Conservation (phyloP, 208 protist species). For the Acanthamoeba culbertsoni region DNA sequence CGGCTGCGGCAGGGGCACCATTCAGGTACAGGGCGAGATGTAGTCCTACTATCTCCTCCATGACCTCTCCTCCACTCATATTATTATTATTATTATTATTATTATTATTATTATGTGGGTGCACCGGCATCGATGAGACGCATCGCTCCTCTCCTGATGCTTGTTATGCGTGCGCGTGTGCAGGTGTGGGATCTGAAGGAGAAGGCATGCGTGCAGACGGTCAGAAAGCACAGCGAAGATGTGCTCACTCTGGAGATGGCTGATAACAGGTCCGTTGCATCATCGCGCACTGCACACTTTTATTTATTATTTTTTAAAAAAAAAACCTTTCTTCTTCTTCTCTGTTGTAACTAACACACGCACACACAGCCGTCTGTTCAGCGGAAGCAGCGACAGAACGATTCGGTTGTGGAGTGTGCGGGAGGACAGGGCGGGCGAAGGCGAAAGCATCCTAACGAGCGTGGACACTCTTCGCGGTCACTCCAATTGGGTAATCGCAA, state of each 20-base stretch:
- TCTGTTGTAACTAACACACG: background rate
- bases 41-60: too few species aligned
- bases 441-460: background rate
- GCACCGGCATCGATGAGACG: too few species aligned
- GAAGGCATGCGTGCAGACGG: background rate
- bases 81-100: too few species aligned
- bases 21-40: slow-evolving; percentile 8
- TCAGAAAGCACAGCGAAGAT: slow-evolving; percentile 30
- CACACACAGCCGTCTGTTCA: background rate
- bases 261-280: background rate
- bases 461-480: background rate
- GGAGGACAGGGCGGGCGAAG: background rate
- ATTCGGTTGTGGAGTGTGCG: slow-evolving; percentile 3
- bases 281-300: background rate
- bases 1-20: background rate
- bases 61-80: too few species aligned
- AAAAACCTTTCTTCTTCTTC: background rate
- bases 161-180: too few species aligned
- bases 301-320: too few species aligned
- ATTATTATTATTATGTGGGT: too few species aligned
- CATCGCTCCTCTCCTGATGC: too few species aligned
- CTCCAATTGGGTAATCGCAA: background rate
- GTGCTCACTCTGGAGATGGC: slow-evolving; percentile 20
- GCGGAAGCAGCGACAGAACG: slow-evolving; percentile 14
- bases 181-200: slow-evolving; percentile 42